Evolutionary conservation across 2,329 filamentous ascomycete species (phyloP).

Genomic region (Calonectria ilicicola): DNA sequence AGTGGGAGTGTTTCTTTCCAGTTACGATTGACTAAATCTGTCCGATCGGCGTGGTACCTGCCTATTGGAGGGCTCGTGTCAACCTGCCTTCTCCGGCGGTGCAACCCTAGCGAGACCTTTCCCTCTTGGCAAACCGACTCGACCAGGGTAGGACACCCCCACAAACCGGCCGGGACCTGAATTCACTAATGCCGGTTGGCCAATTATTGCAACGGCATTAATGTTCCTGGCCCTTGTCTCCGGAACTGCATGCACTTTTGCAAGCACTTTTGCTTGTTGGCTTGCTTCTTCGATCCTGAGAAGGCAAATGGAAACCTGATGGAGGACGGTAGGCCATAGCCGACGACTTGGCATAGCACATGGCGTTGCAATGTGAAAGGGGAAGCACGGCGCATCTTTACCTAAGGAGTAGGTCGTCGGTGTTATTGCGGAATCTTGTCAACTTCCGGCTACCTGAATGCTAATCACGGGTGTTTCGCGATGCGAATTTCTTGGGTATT

Average conservation of each 20-base stretch:
- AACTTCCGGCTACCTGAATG: background rate
- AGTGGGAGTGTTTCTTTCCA: conserved; percentile 5
- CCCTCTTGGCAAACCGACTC: background rate
- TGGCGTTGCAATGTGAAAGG: background rate
- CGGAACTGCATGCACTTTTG: conserved; percentile 9
- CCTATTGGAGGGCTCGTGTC: background rate
- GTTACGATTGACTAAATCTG: background rate
- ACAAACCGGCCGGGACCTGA: conserved; percentile 1
- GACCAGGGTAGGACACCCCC: background rate
- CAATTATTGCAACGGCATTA: conserved; percentile 8
- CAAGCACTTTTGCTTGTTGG: background rate
- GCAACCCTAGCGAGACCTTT: background rate
- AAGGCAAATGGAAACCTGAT: background rate
- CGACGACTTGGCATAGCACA: background rate
- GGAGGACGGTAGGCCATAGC: background rate
- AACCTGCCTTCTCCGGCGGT: background rate
- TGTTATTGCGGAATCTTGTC: background rate
- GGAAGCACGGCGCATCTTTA: background rate
- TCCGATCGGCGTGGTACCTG: background rate
- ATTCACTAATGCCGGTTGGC: background rate
- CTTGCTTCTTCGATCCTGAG: background rate
- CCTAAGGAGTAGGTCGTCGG: background rate
- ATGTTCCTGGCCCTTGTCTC: conserved; percentile 3
- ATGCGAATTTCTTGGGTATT: background rate
- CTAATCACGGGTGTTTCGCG: background rate